Conservation (phyloP, 768 basidiomycete species). For the Auricularia heimuer region DNA sequence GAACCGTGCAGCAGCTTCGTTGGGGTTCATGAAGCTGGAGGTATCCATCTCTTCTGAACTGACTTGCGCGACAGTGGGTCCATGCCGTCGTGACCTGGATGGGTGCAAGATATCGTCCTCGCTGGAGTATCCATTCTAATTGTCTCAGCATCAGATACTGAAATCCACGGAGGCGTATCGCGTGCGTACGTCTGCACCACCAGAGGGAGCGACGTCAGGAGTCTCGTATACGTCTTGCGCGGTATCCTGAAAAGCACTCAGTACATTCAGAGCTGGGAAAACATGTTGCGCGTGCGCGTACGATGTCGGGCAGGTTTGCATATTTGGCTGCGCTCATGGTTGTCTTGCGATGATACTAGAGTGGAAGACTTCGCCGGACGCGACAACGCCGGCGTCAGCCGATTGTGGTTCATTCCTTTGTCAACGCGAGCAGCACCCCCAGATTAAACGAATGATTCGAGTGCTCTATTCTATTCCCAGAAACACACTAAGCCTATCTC, state of each 20-base stretch:
- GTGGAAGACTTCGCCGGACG: too few relatives aligned
- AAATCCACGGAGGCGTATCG: neutral
- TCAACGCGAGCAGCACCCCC: neutral
- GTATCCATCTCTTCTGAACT: constrained; percentile 61
- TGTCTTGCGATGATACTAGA: neutral
- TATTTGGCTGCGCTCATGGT: constrained; percentile 68
- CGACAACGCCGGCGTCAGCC: neutral
- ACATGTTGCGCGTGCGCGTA: constrained; percentile 28
- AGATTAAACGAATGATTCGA: neutral
- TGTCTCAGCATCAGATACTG: neutral
- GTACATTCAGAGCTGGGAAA: neutral
- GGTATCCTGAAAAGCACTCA: constrained; percentile 51
- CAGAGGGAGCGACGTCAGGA: constrained; percentile 56
- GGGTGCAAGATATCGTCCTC: constrained; percentile 49
- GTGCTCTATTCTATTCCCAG: neutral
- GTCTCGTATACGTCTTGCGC: constrained; percentile 91
- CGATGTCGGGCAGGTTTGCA: constrained; percentile 85
- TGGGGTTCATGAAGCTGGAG: constrained; percentile 49
- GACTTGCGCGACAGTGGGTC: constrained; percentile 28
- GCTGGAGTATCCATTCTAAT: constrained; percentile 42
- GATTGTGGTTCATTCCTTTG: neutral
- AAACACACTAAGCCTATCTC: neutral
- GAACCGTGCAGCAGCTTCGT: constrained; percentile 63
- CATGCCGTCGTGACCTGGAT: constrained; percentile 22
- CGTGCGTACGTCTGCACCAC: constrained; percentile 40